These are phyloP conservation scores for Dryas integrifolia DNA, from an alignment of 331 rosid genomes.

Conservation along the genomic window DNA sequence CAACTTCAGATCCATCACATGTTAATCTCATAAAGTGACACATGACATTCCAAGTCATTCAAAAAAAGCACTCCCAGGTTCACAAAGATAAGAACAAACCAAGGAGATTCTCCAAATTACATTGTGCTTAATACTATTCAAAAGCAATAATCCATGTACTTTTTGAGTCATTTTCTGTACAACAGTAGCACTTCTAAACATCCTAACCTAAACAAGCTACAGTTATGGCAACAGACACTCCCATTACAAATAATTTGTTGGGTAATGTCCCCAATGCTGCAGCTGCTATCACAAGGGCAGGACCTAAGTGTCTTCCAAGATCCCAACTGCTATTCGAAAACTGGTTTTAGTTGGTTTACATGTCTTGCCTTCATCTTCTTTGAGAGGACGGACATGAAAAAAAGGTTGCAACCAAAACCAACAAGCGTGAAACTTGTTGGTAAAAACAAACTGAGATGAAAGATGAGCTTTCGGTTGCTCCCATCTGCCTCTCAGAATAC, in stretches of 20 bases:
- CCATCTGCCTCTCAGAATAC: constrained; percentile 82
- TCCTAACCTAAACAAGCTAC: constrained; percentile 51
- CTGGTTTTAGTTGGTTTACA: constrained; percentile 56
- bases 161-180: constrained; percentile 53
- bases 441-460: constrained; percentile 78
- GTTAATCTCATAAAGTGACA: constrained; percentile 24
- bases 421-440: constrained; percentile 79
- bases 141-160: constrained; percentile 43
- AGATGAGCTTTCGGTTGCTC: constrained; percentile 68
- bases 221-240: constrained; percentile 50
- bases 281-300: constrained; percentile 63
- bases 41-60: constrained; percentile 54
- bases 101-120: constrained; percentile 45
- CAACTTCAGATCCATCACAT: constrained; percentile 34
- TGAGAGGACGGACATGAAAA: constrained; percentile 53
- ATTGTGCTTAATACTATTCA: constrained; percentile 48
- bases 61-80: constrained; percentile 36
- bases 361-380: constrained; percentile 57
- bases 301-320: constrained; percentile 72
- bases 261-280: constrained; percentile 56
- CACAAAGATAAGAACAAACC: constrained; percentile 42
- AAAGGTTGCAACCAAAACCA: constrained; percentile 68
- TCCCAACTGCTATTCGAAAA: constrained; percentile 59
- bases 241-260: constrained; percentile 50
- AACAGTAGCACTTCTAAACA: constrained; percentile 44